Evolutionary conservation across 2,329 filamentous ascomycete genomes (phyloP), one percentile per base, ranked within the genome.

Genomic region (Botrytis tulipae): DNA sequence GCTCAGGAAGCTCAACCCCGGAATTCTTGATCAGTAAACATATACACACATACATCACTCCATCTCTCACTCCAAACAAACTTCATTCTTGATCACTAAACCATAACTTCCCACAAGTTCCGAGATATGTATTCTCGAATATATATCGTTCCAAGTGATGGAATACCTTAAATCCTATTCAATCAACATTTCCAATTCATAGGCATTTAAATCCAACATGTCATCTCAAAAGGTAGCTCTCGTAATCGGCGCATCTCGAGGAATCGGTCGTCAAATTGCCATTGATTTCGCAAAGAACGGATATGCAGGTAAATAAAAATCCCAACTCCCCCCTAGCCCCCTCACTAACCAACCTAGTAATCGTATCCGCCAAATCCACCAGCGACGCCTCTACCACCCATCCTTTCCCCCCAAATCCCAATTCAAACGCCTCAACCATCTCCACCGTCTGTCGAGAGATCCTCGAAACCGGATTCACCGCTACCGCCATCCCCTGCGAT

Each of bases 391-490:
- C 82, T 54, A 84, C 83, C 70, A 82, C 84, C n/a, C 78, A 78
- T 0, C 87, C 90, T 0, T 93, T 93, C 79, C 92, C 92, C 1
- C 93, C 93, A 2, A 86, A 94, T 78, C 92, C 92, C n/a, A 95
- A 95, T 82, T 94, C 92, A 2, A 81, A 85, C 0, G 80, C 87
- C 61, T 94, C 92, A n/a, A 96, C 93, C 46, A 93, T 95, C 83
- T 92, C 86, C 81, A 95, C 93, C 2, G 93, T 96, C 48, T 89
- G 87, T 74, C 89, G 89, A 61, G 93, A 96, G 80, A 95, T 96
- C 77, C 83, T 80, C 25, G 85, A 89, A 73, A 83, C 87, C 0
- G 90, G 91, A 51, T 90, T 90, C 59, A 84, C 86, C 10, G 91
- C 92, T 0, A 86, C 86, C 0, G 88, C 93, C 4, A 84, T 95